Conservation (phyloP, 768 basidiomycete genomes). For the Amanita rimosa region DNA sequence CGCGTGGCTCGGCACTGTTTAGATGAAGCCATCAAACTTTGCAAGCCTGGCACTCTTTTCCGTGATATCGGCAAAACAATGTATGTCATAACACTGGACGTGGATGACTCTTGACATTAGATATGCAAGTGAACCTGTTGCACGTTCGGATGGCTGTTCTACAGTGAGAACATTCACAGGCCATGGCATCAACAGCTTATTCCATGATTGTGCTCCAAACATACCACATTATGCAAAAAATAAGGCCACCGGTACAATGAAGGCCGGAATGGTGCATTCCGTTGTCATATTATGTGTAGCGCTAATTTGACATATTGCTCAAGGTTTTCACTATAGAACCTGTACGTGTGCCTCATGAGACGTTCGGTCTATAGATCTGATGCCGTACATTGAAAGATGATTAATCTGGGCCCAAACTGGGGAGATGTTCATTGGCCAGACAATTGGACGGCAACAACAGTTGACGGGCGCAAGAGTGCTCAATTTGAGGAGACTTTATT, state of each 20-base stretch:
- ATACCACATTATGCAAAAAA: constrained; percentile 94
- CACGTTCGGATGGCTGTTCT: constrained; percentile 75
- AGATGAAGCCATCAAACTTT: constrained; percentile 83
- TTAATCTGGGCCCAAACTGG: constrained; percentile 78
- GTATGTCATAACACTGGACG: constrained; percentile 30
- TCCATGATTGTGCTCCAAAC: constrained; percentile 70
- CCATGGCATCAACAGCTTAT: constrained; percentile 81
- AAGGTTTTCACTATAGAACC: constrained; percentile 74
- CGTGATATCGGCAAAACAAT: constrained; percentile 82
- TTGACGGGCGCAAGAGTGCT: constrained; percentile 83
- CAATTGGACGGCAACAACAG: constrained; percentile 93
- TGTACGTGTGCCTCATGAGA: constrained; percentile 20
- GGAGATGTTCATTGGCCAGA: constrained; percentile 82
- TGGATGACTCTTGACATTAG: not conserved
- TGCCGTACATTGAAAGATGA: constrained; percentile 48
- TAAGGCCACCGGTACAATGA: constrained; percentile 89
- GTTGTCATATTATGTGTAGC: not conserved
- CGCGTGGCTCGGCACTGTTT: constrained; percentile 71
- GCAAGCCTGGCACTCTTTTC: constrained; percentile 89
- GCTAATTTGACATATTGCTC: constrained; percentile 1
- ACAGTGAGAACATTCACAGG: constrained; percentile 89
- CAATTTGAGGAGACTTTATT: constrained; percentile 97
- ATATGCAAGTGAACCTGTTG: constrained; percentile 63
- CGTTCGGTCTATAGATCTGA: not conserved
- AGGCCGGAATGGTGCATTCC: constrained; percentile 73